phyloP scores from a whole-genome alignment of 352 stramenopile species.

The Phytophthora pluvialis region DNA sequence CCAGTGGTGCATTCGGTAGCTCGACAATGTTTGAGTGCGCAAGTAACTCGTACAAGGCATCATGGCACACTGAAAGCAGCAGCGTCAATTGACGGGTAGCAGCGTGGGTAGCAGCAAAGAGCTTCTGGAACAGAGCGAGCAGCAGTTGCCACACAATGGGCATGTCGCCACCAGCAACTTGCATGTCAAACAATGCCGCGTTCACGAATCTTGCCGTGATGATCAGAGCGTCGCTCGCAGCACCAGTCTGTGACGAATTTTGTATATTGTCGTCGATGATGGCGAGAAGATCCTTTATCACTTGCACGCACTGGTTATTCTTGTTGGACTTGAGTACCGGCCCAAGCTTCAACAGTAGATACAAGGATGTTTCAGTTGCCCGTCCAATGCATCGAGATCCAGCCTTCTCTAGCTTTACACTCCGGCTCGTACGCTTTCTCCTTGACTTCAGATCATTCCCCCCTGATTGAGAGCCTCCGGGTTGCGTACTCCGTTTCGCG shows the following conservation, averaged over 20 bases:
- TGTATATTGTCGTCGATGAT: slow-evolving; percentile 29
- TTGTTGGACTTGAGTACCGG: slow-evolving; percentile 56
- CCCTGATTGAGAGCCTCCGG: neutral
- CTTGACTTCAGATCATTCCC: neutral
- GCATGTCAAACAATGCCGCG: slow-evolving; percentile 49
- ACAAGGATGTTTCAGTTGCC: slow-evolving; percentile 39
- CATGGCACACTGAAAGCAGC: slow-evolving; percentile 41
- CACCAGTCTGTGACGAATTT: slow-evolving; percentile 3
- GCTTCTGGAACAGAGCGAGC: slow-evolving; percentile 43
- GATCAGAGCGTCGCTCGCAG: slow-evolving; percentile 17
- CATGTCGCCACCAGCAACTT: slow-evolving; percentile 47
- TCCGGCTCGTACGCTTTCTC: slow-evolving; percentile 12
- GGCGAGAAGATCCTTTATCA: slow-evolving; percentile 52
- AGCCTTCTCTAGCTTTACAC: slow-evolving; percentile 21
- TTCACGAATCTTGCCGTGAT: slow-evolving; percentile 49
- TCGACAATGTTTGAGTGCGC: slow-evolving; percentile 54
- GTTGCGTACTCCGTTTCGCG: slow-evolving; percentile 21
- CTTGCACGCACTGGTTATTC: slow-evolving; percentile 62
- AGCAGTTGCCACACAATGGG: slow-evolving; percentile 53
- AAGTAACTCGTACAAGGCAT: slow-evolving; percentile 55
- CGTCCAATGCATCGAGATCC: slow-evolving; percentile 22
- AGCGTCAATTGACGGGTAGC: slow-evolving; percentile 23
- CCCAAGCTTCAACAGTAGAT: slow-evolving; percentile 49
- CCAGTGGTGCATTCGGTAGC: slow-evolving; percentile 1
- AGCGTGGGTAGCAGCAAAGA: slow-evolving; percentile 40